Conservation (phyloP, 2,329 filamentous ascomycete species). For the Capronia americana region DNA sequence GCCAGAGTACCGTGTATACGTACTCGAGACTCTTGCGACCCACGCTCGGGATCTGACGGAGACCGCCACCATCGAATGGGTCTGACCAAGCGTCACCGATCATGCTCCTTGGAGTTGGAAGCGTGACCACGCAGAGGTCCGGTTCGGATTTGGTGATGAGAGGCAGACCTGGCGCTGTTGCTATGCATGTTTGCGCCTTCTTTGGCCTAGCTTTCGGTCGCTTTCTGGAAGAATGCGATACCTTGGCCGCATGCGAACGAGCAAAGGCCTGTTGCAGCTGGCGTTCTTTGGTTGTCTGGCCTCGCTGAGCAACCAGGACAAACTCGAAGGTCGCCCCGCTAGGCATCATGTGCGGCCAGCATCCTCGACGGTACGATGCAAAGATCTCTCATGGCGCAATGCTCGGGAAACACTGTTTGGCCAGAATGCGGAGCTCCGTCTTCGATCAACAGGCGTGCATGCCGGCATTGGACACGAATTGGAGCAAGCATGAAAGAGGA, state of each 20-base stretch:
- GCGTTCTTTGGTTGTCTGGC: conserved; percentile 7
- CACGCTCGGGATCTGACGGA: neutral
- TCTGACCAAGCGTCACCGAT: neutral
- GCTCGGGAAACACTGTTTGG: neutral
- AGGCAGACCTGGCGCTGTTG: neutral
- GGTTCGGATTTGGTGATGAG: neutral
- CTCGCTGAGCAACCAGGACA: conserved; percentile 6
- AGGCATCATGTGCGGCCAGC: neutral
- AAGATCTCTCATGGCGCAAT: neutral
- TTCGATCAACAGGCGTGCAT: neutral
- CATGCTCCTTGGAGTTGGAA: neutral
- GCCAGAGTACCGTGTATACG: conserved; percentile 8
- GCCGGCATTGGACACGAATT: neutral
- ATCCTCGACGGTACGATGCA: neutral
- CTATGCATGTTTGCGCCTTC: neutral
- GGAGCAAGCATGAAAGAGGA: neutral
- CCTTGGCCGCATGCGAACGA: conserved; percentile 13
- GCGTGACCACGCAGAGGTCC: neutral
- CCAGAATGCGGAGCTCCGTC: neutral
- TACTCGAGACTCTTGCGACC: conserved; percentile 16
- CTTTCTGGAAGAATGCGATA: conserved; percentile 9
- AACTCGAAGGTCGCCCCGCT: conserved; percentile 4
- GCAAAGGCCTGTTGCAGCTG: conserved; percentile 13
- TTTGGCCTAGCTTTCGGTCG: neutral
- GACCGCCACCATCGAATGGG: neutral